These are phyloP conservation scores for Ceratocystis smalleyi DNA, from an alignment of 2,329 filamentous ascomycete species.

Conservation along the genomic window DNA sequence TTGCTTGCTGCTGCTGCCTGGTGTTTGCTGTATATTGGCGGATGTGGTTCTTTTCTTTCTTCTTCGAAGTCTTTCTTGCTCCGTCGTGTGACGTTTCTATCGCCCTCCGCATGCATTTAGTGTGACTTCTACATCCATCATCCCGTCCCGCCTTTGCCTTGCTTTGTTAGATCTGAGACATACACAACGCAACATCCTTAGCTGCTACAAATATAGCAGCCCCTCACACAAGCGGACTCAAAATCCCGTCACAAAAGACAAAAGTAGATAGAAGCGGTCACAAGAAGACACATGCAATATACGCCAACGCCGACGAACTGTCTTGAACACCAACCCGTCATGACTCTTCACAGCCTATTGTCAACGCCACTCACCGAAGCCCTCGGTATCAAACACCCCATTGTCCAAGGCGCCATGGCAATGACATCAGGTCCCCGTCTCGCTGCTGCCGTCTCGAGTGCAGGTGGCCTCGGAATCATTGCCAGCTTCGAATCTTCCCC, in stretches of 20 bases:
- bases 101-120: not conserved
- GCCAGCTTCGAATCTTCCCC: conserved; percentile 60
- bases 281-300: not conserved
- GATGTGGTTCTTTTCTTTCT: not conserved
- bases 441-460: conserved; percentile 76
- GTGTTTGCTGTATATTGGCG: not conserved
- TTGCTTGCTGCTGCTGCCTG: not conserved
- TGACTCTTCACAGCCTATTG: conserved; percentile 34
- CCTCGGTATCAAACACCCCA: conserved; percentile 71
- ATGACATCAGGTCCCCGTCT: conserved; percentile 63
- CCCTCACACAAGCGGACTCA: not conserved
- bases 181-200: not conserved
- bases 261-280: not conserved
- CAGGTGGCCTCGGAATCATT: conserved; percentile 67
- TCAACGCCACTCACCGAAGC: conserved; percentile 64
- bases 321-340: conserved; percentile 18
- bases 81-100: not conserved
- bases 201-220: not conserved
- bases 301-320: conserved; percentile 16
- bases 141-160: not conserved
- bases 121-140: not conserved
- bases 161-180: conserved; percentile 3
- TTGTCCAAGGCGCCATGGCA: conserved; percentile 90
- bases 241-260: not conserved
- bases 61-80: not conserved